These are phyloP conservation scores for Keqinozyma sinolaborantium DNA, from an alignment of 1,139 yeast genomes.

Conservation along the genomic window DNA sequence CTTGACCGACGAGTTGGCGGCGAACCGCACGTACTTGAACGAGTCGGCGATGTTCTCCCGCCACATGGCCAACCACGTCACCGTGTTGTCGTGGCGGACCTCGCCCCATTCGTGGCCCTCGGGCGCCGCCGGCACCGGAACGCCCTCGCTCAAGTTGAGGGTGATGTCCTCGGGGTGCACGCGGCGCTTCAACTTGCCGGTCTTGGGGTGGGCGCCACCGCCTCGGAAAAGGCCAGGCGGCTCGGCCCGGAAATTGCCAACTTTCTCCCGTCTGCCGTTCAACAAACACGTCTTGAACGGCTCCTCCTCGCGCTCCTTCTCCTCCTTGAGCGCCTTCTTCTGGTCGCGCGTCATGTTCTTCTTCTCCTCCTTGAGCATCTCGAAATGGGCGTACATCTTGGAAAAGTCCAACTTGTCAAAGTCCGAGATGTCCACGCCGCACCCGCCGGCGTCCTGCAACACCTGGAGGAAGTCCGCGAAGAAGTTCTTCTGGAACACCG, in stretches of 20 bases:
- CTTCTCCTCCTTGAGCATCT: constrained; percentile 67
- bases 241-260: constrained; percentile 91
- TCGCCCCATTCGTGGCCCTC: constrained; percentile 91
- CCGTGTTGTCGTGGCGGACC: constrained; percentile 81
- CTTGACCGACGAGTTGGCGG: constrained; percentile 86
- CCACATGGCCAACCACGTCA: constrained; percentile 98
- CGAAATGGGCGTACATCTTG: constrained; percentile 71
- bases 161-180: constrained; percentile 89
- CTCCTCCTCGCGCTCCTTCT: constrained; percentile 74
- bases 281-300: constrained; percentile 75
- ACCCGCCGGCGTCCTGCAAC: constrained; percentile 66
- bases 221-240: constrained; percentile 97
- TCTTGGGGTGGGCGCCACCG: constrained; percentile 95
- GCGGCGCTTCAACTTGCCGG: constrained; percentile 81
- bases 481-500: constrained; percentile 82
- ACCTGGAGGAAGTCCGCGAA: constrained; percentile 74
- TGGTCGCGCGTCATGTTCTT: constrained; percentile 65
- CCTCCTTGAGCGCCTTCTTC: constrained; percentile 68
- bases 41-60: constrained; percentile 85
- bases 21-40: constrained; percentile 85
- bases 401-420: constrained; percentile 78
- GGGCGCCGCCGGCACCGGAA: constrained; percentile 78
- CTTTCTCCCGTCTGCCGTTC: constrained; percentile 87
- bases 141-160: constrained; percentile 72
- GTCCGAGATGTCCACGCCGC: constrained; percentile 49